Percentiles rank a stretch among this genome's conserved stretches.
Conservation (phyloP, 1,284 basidiomycete genomes). For the Uromyces viciae-fabae region DNA sequence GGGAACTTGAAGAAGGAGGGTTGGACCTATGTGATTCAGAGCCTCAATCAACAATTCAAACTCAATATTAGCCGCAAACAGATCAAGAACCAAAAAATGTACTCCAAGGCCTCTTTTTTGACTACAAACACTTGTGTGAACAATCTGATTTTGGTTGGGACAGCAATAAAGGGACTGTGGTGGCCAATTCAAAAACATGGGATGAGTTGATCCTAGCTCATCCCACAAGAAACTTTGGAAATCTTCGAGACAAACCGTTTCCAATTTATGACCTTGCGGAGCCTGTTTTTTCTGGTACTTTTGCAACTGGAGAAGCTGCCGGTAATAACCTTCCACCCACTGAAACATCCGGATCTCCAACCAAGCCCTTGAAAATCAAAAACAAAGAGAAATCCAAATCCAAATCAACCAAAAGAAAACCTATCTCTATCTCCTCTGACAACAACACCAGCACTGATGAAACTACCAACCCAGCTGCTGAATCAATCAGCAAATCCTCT, state of each 20-base stretch:
- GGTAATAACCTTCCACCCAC: background rate
- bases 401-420: background rate
- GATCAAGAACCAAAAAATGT: background rate
- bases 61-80: background rate
- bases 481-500: background rate
- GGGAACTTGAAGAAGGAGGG: background rate
- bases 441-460: background rate
- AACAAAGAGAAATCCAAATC: background rate
- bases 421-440: background rate
- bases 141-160: constrained; percentile 1
- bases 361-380: no score
- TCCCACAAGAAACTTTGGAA: background rate
- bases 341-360: no score
- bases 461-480: no score
- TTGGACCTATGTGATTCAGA: background rate
- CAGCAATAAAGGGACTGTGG: background rate
- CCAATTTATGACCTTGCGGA: background rate
- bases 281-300: background rate
- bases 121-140: background rate
- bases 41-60: background rate
- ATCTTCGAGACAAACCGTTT: background rate
- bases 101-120: background rate
- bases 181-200: background rate
- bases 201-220: background rate
- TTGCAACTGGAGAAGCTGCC: background rate